Percentiles rank a stretch among this genome's conserved stretches.
phyloP scores from a whole-genome alignment of 768 basidiomycete genomes.

The Rhodotorula kratochvilovae region DNA sequence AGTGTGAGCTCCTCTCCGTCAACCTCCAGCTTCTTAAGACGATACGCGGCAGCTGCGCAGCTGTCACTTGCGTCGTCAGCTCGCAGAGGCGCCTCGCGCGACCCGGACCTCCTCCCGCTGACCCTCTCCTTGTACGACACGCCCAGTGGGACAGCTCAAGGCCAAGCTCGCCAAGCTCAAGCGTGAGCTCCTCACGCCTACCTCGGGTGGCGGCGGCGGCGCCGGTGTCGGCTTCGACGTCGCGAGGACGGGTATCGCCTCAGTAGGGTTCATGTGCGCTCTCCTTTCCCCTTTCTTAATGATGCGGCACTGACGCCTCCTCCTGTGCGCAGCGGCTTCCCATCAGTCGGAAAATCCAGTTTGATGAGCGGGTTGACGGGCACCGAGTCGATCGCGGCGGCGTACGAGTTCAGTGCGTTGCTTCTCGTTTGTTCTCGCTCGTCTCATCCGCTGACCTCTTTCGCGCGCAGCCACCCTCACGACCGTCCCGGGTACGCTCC shows the following conservation, averaged over 20 bases:
- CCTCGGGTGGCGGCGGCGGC: conserved; percentile 74
- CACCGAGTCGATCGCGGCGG: conserved; percentile 91
- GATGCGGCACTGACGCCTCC: background rate
- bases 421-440: background rate
- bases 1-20: background rate
- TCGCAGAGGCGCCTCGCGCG: too few relatives aligned
- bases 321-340: conserved; percentile 51
- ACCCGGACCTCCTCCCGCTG: too few relatives aligned
- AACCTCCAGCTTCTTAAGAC: background rate
- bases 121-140: background rate
- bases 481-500: conserved; percentile 79
- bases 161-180: conserved; percentile 96
- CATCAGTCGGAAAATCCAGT: conserved; percentile 84
- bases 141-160: conserved; percentile 31
- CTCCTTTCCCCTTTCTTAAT: background rate
- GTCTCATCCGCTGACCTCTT: background rate
- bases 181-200: conserved; percentile 80
- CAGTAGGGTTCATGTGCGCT: conserved; percentile 80
- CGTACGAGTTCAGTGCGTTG: conserved; percentile 74
- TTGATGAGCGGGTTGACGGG: conserved; percentile 90
- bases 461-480: conserved; percentile 18
- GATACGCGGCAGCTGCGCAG: too few relatives aligned
- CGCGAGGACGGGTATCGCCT: conserved; percentile 82
- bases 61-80: too few relatives aligned
- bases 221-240: conserved; percentile 94